Evolutionary conservation across 2,329 filamentous ascomycete genomes (phyloP), one percentile per base, ranked within the genome.

Genomic region (Neonectria magnoliae): DNA sequence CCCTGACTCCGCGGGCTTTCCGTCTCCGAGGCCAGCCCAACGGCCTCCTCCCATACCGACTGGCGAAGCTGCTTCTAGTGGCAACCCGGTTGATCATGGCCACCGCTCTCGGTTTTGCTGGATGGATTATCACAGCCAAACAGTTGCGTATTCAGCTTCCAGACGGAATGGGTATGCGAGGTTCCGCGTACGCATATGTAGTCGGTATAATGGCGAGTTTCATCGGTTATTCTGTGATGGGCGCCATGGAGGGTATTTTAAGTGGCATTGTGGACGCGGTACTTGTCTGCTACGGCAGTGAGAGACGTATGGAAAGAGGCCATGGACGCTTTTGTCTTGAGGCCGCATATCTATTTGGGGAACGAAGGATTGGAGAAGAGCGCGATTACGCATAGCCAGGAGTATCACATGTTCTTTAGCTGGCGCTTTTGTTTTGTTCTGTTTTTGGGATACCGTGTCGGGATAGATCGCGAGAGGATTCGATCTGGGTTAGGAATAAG

Each of bases 81-180:
- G 93, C 95, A 3, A 96, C 94, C 1, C 89, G 95, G 18, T 92
- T 95, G 76, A 92, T 98, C 74, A 97, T 98, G 88, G 93, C 93
- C 0, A 89, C 94, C 51, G 92, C 90, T 0, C 87, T 99, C 31
- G 95, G 95, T 1, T 97, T 98, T 74, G 94, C 93, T 4, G 95
- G 93, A n/a, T 99, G 96, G 96, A 93, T 98, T 9, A 92, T 93
- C 51, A 97, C 94, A 38, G 94, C 96, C 11, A 90, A 93, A 67
- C 90, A 92, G 79, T 83, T 98, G 4, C 84, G 86, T 56, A 83
- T 96, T 20, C 83, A 81, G 75, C 81, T 81, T 64, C 89, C 79
- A 61, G 85, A 83, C 42, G 85, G 84, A 2, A 70, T 78, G 56
- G 86, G 87, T 0, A 76, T 91, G 55, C 88, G 88, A 50, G 96